Conservation (phyloP, 2,329 filamentous ascomycete species). For the Calonectria henricotiae region DNA sequence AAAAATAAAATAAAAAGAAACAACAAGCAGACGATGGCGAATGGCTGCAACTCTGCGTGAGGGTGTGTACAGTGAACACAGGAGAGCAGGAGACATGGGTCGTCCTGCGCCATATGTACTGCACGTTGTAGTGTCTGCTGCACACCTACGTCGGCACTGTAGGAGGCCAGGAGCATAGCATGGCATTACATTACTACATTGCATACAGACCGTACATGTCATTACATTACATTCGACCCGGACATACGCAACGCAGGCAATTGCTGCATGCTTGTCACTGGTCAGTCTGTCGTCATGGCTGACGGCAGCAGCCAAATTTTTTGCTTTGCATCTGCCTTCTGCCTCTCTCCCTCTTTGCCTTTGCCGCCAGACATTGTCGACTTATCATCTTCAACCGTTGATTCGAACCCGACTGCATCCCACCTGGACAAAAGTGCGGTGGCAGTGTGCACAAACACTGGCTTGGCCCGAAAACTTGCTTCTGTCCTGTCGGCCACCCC, state of each 20-base stretch:
- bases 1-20: conserved; percentile 20
- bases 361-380: conserved; percentile 14
- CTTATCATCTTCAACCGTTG: conserved; percentile 23
- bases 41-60: background rate
- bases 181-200: background rate
- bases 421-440: conserved; percentile 25
- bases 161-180: conserved; percentile 1
- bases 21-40: background rate
- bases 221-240: conserved; percentile 7
- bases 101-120: background rate
- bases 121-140: conserved; percentile 20
- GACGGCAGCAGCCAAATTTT: background rate
- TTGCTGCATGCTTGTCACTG: background rate
- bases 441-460: conserved; percentile 32
- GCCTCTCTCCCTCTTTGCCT: background rate
- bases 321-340: background rate
- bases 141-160: conserved; percentile 4
- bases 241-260: conserved; percentile 15
- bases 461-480: conserved; percentile 31
- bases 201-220: background rate
- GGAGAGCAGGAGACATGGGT: background rate
- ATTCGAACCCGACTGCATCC: conserved; percentile 22
- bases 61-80: background rate
- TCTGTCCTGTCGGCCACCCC: conserved; percentile 27
- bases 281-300: conserved; percentile 16